Evolutionary conservation across 768 basidiomycete species (phyloP), one percentile per base, ranked within the genome.

Genomic region (Xanthoconium stramineum): DNA sequence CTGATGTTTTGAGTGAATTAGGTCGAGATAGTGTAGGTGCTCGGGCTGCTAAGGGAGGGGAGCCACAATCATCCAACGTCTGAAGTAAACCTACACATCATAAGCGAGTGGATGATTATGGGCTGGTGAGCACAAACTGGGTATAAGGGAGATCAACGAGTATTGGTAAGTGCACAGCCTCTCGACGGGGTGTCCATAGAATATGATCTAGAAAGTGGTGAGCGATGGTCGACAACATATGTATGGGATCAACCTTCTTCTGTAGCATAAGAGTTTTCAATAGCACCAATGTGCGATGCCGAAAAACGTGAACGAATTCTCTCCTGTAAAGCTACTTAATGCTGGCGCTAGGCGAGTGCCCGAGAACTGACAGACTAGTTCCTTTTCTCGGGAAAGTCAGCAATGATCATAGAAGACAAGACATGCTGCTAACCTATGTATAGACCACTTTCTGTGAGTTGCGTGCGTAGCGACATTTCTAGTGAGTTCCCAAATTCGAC

Each of bases 151-250:
- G 46, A 97, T 83, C n/a, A 98, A 79, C 0, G 94, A 96, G 70
- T 99, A 99, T 70, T 99, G 97, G 67, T 93, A 98, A 28, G 94
- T 98, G 75, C 96, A 98, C 19, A 99, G 75, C 45, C 86, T 85
- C 72, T 99, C 97, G 3, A 98, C 96, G 0, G 96, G 96, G 66
- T 96, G 92, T 7, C 95, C 95, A 65, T 83, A 97, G 72, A 99
- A 95, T 86, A 98, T 89, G 56, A 98, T 89, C 94, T 96, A 66
- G 48, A 6, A 29, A 36, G 28, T 14, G 17, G 38, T 66, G 43
- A 64, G 50, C 20, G 44, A 55, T 17, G 63, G 49, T 38, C 33
- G 28, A 53, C 37, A 17, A 52, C 19, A 44, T n/a, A 15, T 24
- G 38, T 35, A 39, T 38, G 42, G 19, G 29, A 62, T 78, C 53